Base-by-base conservation (phyloP, 1,139 yeast genomes). In the Lodderomyces theae region DNA sequence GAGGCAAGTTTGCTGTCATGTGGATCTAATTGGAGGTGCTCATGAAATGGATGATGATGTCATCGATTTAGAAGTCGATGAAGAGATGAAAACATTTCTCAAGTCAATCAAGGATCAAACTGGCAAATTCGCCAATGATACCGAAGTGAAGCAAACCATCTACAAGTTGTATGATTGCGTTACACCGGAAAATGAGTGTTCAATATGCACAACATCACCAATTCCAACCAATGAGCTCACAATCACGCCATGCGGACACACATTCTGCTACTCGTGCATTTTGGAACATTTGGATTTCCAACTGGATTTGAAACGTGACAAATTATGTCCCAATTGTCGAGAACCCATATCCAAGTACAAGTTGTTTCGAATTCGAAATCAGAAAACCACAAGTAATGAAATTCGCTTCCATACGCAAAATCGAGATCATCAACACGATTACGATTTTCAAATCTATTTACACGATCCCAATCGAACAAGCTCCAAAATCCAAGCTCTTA, bases 1-100 rank as follows among this genome's bases (percentile, higher is more conserved):
- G 34, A 72, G 97, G 42, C 97, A 92, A 58, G 79, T 86, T 0
- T 92, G 97, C 57, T 88, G 96, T 56, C 97, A 92, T 57, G 76
- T 85, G 13, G 77, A 77, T 41, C 64, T 87, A 43, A 75, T 86
- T 2, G 78, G 78, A 5, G 57, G 67, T 3, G 55, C 69, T 2
- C 60, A 57, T 38, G 74, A 69, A 43, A 61, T 68, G 60, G 70
- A 66, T 37, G 67, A 62, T 60, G 70, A 65, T 1, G 40, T 50
- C 11, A 48, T 43, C 15, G 57, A 51, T 19, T 43, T 45, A 15
- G 61, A 54, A 21, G 36, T 47, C 7, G 49, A 47, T 19, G 52
- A 49, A 36, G 45, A 46, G 16, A 43, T 42, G 43, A 45, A 41
- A 31, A 40, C 28, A 37, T 48, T 46, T 35, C 37, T 61, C 25